phyloP scores from a whole-genome alignment of 495 filamentous ascomycete genomes.

The Lasiosphaeriaceae sp. region DNA sequence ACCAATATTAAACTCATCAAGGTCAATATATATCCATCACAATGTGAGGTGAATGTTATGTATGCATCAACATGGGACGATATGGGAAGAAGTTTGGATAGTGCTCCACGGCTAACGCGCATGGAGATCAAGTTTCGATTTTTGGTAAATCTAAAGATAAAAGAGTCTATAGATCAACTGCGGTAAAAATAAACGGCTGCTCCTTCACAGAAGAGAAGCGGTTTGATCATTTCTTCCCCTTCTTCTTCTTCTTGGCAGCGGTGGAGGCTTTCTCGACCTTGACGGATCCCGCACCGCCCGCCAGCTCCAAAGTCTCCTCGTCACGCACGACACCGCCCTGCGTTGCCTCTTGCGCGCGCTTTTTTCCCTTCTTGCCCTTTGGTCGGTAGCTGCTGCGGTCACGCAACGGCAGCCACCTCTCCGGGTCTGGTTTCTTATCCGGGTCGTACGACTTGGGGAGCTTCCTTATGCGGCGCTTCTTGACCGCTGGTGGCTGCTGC shows the following conservation, averaged over 20 bases:
- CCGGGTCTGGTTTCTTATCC: constrained; percentile 75
- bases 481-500: constrained; percentile 55
- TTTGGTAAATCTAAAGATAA: no score
- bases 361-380: constrained; percentile 88
- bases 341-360: constrained; percentile 68
- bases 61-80: no score
- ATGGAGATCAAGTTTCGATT: no score
- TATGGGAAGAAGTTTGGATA: no score
- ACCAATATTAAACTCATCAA: background rate
- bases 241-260: constrained; percentile 64
- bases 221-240: constrained; percentile 58
- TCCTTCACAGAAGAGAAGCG: background rate
- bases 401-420: constrained; percentile 86
- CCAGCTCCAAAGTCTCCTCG: constrained; percentile 60
- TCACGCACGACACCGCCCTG: constrained; percentile 78
- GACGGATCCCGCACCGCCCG: constrained; percentile 57
- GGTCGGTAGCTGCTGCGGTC: constrained; percentile 86
- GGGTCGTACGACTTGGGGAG: constrained; percentile 75
- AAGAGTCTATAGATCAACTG: no score
- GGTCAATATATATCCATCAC: no score
- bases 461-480: constrained; percentile 66
- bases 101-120: no score
- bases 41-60: no score
- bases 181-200: no score
- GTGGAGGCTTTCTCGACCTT: constrained; percentile 51